Evolutionary conservation across 805 yeast species (phyloP).

Genomic region (Brettanomyces anomalus): DNA sequence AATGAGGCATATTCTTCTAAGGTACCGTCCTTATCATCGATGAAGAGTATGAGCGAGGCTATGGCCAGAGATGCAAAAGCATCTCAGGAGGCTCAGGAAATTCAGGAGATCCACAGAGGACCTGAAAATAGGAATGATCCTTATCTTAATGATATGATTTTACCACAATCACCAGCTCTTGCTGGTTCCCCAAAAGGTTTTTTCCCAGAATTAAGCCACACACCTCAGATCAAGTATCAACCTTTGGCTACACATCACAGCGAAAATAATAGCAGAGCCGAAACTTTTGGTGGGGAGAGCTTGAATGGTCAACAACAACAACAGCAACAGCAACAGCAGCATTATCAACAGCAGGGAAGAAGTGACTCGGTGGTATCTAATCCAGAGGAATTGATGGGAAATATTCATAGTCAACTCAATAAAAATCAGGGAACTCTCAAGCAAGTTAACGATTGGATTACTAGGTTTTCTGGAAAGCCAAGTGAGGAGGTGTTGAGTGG

Average conservation of each 20-base stretch:
- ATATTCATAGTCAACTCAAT: slow-evolving; percentile 37
- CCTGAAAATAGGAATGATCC: slow-evolving; percentile 23
- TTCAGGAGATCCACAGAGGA: slow-evolving; percentile 23
- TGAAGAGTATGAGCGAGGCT: neutral
- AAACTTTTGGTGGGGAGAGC: neutral
- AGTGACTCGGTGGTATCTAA: slow-evolving; percentile 7
- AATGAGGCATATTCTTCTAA: slow-evolving; percentile 16
- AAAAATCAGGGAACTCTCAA: slow-evolving; percentile 44
- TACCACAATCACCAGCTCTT: neutral
- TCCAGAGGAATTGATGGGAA: slow-evolving; percentile 23
- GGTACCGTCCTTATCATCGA: neutral
- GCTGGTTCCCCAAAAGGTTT: slow-evolving; percentile 19
- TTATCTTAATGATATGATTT: neutral
- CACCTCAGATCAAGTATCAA: slow-evolving; percentile 4
- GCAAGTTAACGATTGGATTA: slow-evolving; percentile 51
- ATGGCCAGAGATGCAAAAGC: slow-evolving; percentile 11
- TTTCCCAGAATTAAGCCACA: slow-evolving; percentile 19
- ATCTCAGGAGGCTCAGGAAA: slow-evolving; percentile 6
- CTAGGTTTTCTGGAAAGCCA: slow-evolving; percentile 5
- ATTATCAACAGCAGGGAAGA: slow-evolving; percentile 1
- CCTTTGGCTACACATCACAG: neutral
- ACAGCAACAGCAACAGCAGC: slow-evolving; percentile 3
- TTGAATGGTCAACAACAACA: neutral
- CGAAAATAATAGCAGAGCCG: neutral
- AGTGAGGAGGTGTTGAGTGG: slow-evolving; percentile 10